Evolutionary conservation across 108 stramenopile genomes (phyloP).

Genomic region (Pseudonitzschia delicatissima): DNA sequence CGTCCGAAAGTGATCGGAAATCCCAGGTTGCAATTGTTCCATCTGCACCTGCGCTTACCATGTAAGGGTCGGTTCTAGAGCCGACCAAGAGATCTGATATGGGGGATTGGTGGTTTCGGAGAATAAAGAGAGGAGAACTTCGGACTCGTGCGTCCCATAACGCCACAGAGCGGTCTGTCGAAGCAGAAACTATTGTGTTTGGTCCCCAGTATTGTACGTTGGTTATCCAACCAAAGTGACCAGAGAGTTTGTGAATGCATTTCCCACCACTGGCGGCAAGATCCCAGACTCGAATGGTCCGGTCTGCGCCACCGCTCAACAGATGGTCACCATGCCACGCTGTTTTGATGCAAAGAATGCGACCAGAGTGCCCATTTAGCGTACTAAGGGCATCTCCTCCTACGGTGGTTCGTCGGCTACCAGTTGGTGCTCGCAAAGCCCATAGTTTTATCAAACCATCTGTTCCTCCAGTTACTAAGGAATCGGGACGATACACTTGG

Average conservation of each 20-base stretch:
- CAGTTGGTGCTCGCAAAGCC: slow-evolving; percentile 57
- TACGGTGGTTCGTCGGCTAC: slow-evolving; percentile 9
- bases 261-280: slow-evolving; percentile 49
- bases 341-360: slow-evolving; percentile 71
- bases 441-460: slow-evolving; percentile 88
- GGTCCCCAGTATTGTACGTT: slow-evolving; percentile 80
- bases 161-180: slow-evolving; percentile 78
- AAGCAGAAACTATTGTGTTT: slow-evolving; percentile 82
- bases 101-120: slow-evolving; percentile 74
- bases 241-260: slow-evolving; percentile 56
- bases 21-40: slow-evolving; percentile 86
- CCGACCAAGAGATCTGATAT: slow-evolving; percentile 77
- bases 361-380: slow-evolving; percentile 71
- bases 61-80: slow-evolving; percentile 68
- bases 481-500: slow-evolving; percentile 77
- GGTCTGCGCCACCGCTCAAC: slow-evolving; percentile 80
- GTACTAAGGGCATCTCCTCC: slow-evolving; percentile 66
- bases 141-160: slow-evolving; percentile 82
- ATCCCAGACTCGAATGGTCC: slow-evolving; percentile 80
- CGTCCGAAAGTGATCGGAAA: slow-evolving; percentile 63
- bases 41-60: slow-evolving; percentile 79
- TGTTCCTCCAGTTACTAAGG: slow-evolving; percentile 78
- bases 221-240: slow-evolving; percentile 84
- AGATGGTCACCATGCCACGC: slow-evolving; percentile 89
- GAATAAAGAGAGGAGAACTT: slow-evolving; percentile 62